Percentiles rank a stretch among this genome's conserved stretches.
These are phyloP conservation scores for Pseudopithomyces maydicus DNA, from an alignment of 2,329 filamentous ascomycete species.

Conservation along the genomic window DNA sequence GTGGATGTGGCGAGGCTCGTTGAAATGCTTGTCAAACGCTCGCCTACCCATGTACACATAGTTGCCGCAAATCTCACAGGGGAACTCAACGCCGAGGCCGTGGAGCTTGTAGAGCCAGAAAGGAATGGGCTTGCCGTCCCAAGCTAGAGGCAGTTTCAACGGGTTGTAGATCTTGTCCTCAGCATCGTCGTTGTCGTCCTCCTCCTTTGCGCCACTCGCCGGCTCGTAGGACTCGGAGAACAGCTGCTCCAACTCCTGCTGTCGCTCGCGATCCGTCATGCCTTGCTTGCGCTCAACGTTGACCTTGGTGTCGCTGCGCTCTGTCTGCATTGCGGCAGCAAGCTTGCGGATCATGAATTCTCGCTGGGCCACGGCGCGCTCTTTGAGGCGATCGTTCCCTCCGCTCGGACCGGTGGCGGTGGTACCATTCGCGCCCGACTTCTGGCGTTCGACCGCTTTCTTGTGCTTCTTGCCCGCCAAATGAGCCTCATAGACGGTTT, in stretches of 20 bases:
- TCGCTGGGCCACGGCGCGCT: conserved; percentile 86
- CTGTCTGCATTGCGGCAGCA: conserved; percentile 79
- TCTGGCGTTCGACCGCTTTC: conserved; percentile 70
- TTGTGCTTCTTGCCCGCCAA: conserved; percentile 91
- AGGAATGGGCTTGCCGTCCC: conserved; percentile 98
- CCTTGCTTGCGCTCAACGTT: conserved; percentile 97
- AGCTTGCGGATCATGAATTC: conserved; percentile 84
- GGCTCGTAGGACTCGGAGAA: conserved; percentile 65
- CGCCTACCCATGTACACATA: conserved; percentile 98
- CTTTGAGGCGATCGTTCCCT: conserved; percentile 64
- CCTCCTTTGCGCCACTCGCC: conserved; percentile 60
- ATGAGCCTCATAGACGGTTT: conserved; percentile 91
- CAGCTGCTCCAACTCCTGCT: conserved; percentile 89
- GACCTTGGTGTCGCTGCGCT: conserved; percentile 85
- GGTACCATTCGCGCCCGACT: conserved; percentile 32
- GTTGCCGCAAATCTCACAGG: conserved; percentile 96
- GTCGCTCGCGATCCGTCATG: conserved; percentile 95
- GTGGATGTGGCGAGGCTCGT: conserved; percentile 89
- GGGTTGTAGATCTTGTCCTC: conserved; percentile 96
- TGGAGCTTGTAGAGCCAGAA: conserved; percentile 99
- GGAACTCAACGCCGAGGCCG: conserved; percentile 90
- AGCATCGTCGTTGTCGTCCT: conserved; percentile 65
- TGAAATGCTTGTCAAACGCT: conserved; percentile 98
- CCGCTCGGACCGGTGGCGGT: conserved; percentile 24
- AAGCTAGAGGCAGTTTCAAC: conserved; percentile 90